These are phyloP conservation scores for Epichloe sp. DNA, from an alignment of 2,329 filamentous ascomycete genomes.

Conservation along the genomic window DNA sequence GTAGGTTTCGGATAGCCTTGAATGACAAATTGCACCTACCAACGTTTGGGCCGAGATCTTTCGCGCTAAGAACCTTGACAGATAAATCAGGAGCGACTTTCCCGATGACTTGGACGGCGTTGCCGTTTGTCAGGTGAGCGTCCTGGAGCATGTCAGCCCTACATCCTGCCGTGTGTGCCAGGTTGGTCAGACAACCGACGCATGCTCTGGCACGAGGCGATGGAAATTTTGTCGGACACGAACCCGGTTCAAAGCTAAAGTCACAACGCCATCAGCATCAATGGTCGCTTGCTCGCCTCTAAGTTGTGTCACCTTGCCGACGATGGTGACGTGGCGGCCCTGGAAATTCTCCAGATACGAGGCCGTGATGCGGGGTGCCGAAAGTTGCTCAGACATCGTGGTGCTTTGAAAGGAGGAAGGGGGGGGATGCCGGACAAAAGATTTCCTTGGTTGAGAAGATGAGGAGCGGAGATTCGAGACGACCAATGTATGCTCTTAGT, in stretches of 20 bases:
- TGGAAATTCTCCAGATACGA: slow-evolving; percentile 66
- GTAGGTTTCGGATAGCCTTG: neutral
- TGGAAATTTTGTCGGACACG: slow-evolving; percentile 10
- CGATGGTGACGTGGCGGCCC: slow-evolving; percentile 63
- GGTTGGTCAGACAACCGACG: neutral
- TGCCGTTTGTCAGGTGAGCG: slow-evolving; percentile 53
- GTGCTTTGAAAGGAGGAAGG: neutral
- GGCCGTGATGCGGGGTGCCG: slow-evolving; percentile 71
- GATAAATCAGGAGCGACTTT: slow-evolving; percentile 64
- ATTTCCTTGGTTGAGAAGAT: neutral
- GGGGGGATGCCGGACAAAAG: neutral
- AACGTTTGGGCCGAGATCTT: slow-evolving; percentile 55
- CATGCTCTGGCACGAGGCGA: neutral
- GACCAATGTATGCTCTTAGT: no score
- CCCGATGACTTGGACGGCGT: slow-evolving; percentile 64
- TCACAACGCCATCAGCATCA: slow-evolving; percentile 67
- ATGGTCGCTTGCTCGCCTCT: slow-evolving; percentile 69
- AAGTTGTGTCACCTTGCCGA: slow-evolving; percentile 74
- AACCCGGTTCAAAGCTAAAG: slow-evolving; percentile 61
- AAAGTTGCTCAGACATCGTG: slow-evolving; percentile 51
- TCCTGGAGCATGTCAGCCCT: slow-evolving; percentile 37
- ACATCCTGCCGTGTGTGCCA: neutral
- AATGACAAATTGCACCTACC: slow-evolving; percentile 40
- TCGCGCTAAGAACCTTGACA: slow-evolving; percentile 55
- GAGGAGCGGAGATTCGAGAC: neutral